A percentile compares a stretch with the other conserved stretches of the same genome.
Evolutionary conservation across 169 alveolate genomes (phyloP).

Genomic region (Neospora caninum): DNA sequence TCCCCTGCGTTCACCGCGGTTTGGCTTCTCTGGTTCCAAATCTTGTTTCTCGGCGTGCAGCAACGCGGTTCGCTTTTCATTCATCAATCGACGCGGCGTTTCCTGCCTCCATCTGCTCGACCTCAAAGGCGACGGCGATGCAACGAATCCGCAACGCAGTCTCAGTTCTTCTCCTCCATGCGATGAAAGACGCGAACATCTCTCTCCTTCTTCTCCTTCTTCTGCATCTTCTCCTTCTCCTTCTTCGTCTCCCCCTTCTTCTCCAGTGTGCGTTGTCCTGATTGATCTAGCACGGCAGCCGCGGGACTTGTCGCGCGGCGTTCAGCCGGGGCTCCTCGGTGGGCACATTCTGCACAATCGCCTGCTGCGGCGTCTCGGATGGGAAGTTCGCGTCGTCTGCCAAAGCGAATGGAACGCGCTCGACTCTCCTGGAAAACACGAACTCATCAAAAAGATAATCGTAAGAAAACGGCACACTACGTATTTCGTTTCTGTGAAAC

Average conservation of each 20-base stretch:
- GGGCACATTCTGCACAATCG: slow-evolving; percentile 33
- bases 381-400: neutral
- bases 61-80: neutral
- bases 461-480: neutral
- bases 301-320: neutral
- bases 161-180: too few relatives aligned
- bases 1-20: too few relatives aligned
- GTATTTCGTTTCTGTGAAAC: too few relatives aligned
- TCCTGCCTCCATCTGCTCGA: slow-evolving; percentile 5
- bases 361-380: slow-evolving; percentile 16
- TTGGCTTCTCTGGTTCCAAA: too few relatives aligned
- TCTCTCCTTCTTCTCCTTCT: neutral
- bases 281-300: slow-evolving; percentile 24
- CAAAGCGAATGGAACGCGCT: slow-evolving; percentile 18
- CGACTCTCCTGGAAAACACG: neutral
- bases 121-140: neutral
- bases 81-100: slow-evolving; percentile 16
- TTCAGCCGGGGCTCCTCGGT: neutral
- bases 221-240: neutral
- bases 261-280: neutral
- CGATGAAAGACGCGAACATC: too few relatives aligned
- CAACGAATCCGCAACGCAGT: neutral
- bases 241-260: neutral
- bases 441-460: neutral
- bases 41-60: neutral